Percentiles rank a stretch among this genome's conserved stretches.
Evolutionary conservation across 2,329 filamentous ascomycete species (phyloP).

Genomic region (Cordyceps cicadae): DNA sequence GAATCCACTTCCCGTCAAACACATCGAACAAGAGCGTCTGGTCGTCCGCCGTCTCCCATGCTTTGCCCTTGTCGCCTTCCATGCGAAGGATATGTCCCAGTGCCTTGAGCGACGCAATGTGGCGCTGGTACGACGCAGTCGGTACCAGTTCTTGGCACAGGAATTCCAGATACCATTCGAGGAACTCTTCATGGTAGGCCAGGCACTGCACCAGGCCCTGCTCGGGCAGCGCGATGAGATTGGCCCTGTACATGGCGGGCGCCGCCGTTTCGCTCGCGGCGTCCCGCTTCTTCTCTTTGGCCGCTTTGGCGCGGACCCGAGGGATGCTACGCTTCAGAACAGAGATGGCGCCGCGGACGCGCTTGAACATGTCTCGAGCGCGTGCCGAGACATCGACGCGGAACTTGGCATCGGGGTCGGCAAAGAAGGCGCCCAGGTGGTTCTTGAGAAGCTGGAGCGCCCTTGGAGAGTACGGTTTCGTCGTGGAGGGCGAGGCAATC

Average conservation of each 20-base stretch:
- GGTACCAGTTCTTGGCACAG: slow-evolving; percentile 66
- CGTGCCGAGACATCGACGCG: slow-evolving; percentile 72
- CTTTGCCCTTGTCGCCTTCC: slow-evolving; percentile 48
- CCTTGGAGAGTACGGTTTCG: slow-evolving; percentile 58
- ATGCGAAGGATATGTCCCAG: slow-evolving; percentile 59
- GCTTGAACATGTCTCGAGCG: slow-evolving; percentile 67
- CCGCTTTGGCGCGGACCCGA: slow-evolving; percentile 25
- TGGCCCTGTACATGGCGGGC: slow-evolving; percentile 30
- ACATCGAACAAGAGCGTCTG: slow-evolving; percentile 32
- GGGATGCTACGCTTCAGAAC: slow-evolving; percentile 41
- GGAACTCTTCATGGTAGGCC: slow-evolving; percentile 51
- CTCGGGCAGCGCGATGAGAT: slow-evolving; percentile 32
- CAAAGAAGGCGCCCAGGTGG: slow-evolving; percentile 64
- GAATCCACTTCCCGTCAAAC: slow-evolving; percentile 44
- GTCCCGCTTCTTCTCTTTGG: slow-evolving; percentile 23
- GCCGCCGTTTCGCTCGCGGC: background rate
- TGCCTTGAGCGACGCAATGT: slow-evolving; percentile 71
- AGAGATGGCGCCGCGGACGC: slow-evolving; percentile 59
- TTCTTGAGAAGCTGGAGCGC: slow-evolving; percentile 55
- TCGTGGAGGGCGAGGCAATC: slow-evolving; percentile 65
- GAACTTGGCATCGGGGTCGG: slow-evolving; percentile 79
- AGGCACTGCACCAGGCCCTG: slow-evolving; percentile 31
- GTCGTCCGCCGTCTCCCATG: slow-evolving; percentile 31
- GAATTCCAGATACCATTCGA: slow-evolving; percentile 68
- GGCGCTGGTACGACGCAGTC: slow-evolving; percentile 81